Percentiles rank a stretch among this genome's conserved stretches.
These are phyloP conservation scores for Purpureocillium takamizusanense DNA, from an alignment of 2,329 filamentous ascomycete genomes.

Conservation along the genomic window DNA sequence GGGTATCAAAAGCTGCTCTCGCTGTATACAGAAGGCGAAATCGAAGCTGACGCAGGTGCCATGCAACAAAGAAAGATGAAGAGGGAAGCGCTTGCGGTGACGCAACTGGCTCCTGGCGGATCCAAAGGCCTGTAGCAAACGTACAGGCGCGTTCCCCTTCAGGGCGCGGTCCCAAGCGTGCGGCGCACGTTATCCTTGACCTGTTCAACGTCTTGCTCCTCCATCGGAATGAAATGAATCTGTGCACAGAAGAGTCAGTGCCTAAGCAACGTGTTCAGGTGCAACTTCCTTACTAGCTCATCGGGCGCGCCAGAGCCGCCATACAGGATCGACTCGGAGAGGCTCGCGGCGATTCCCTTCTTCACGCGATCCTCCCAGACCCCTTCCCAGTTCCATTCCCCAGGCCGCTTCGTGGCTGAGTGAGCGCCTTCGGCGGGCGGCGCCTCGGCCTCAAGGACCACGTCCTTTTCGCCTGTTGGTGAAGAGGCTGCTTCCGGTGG, in stretches of 20 bases:
- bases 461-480: neutral
- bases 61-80: too few relatives aligned
- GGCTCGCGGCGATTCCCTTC: constrained; percentile 65
- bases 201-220: constrained; percentile 46
- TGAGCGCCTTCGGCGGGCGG: constrained; percentile 2
- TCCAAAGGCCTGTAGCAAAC: neutral
- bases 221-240: constrained; percentile 60
- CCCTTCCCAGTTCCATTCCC: constrained; percentile 96
- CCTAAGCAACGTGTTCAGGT: neutral
- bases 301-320: constrained; percentile 53
- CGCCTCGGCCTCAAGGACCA: neutral
- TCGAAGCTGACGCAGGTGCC: neutral
- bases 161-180: constrained; percentile 30
- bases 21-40: neutral
- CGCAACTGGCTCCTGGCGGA: too few relatives aligned
- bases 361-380: constrained; percentile 89
- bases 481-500: neutral
- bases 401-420: constrained; percentile 35
- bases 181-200: constrained; percentile 50
- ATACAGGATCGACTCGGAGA: constrained; percentile 73
- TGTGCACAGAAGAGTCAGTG: constrained; percentile 15
- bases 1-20: constrained; percentile 1
- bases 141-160: constrained; percentile 1
- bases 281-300: constrained; percentile 53
- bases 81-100: too few relatives aligned